Evolutionary conservation across 805 yeast species (phyloP), one percentile per base, ranked within the genome.

Genomic region (Saccharomycopsis sp.): DNA sequence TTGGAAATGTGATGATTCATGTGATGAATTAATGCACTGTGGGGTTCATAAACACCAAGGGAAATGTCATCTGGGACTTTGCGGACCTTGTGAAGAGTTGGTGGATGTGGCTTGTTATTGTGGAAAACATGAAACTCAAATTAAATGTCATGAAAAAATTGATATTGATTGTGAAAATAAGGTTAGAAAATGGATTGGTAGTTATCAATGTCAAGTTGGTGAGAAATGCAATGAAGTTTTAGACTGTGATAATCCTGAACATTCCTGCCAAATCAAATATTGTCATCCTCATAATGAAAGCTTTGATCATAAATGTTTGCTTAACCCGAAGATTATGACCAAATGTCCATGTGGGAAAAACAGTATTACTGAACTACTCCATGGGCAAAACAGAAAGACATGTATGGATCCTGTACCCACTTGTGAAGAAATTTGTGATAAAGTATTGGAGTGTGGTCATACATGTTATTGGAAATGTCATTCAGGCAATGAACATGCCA

Each of bases 271-370:
- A 13, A 37, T 44, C n/a, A 37, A 53, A 1, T 31, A 55, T 34
- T 79, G 92, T 47, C 85, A 77, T 52, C 68, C 79, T 0, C 59
- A 67, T 42, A 53, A 52, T 6, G 59, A 67, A 42, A 53, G 52
- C 5, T 9, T 49, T 53, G 2, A 60, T 56, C 52, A 61, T 48
- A 42, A 57, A 20, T 87, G 96, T 59, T 81, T 79, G 10, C 62
- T 65, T 33, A 64, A 82, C 4, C 94, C 95, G 0, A 60, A 64
- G 14, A 48, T 60, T 1, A 57, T 79, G n/a, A 70, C 63, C 21
- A 69, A 73, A 1, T 87, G 96, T 60, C 81, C 79, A 28, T 87
- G 96, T 64, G 95, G 95, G 1, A 76, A 79, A 52, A 69, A 75
- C 2, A 49, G 53, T 3, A 63, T 79, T 8, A 53, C 53, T 1